Percentiles rank a stretch among this genome's conserved stretches.
Evolutionary conservation across 2,329 filamentous ascomycete genomes (phyloP).

Genomic region (Aureobasidium sp.): DNA sequence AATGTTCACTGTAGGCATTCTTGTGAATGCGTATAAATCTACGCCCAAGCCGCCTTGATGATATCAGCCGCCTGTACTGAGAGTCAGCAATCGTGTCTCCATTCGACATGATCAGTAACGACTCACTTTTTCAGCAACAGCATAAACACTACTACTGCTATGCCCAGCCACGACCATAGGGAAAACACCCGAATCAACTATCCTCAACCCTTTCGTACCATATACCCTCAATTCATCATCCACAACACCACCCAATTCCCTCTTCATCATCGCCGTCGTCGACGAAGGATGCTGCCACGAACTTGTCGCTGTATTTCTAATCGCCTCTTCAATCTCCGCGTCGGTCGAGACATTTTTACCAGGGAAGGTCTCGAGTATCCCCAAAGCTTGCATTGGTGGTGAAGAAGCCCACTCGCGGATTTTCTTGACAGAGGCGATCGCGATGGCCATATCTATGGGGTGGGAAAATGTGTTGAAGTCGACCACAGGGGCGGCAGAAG

Average conservation of each 20-base stretch:
- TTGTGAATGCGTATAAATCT: background rate
- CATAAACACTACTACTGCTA: constrained; percentile 19
- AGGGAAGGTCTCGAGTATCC: constrained; percentile 27
- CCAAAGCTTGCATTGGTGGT: constrained; percentile 26
- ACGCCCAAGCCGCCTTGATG: constrained; percentile 14
- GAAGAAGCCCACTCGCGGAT: constrained; percentile 30
- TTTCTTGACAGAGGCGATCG: constrained; percentile 30
- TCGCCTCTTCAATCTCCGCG: constrained; percentile 18
- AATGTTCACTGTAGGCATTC: background rate
- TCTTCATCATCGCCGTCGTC: constrained; percentile 42
- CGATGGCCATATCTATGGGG: constrained; percentile 30
- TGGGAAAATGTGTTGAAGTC: constrained; percentile 36
- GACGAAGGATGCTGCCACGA: constrained; percentile 4
- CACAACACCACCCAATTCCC: constrained; percentile 42
- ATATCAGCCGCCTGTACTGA: constrained; percentile 18
- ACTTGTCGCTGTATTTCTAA: background rate
- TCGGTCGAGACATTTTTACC: constrained; percentile 20
- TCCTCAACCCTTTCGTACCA: constrained; percentile 35
- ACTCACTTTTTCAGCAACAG: constrained; percentile 20
- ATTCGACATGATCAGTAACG: background rate
- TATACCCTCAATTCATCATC: constrained; percentile 35
- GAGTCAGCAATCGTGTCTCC: background rate
- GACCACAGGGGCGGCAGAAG: constrained; percentile 29
- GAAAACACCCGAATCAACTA: constrained; percentile 38
- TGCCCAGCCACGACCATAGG: constrained; percentile 33